Evolutionary conservation across 768 basidiomycete genomes (phyloP), one percentile per base, ranked within the genome.

Genomic region (Collybia sp.): DNA sequence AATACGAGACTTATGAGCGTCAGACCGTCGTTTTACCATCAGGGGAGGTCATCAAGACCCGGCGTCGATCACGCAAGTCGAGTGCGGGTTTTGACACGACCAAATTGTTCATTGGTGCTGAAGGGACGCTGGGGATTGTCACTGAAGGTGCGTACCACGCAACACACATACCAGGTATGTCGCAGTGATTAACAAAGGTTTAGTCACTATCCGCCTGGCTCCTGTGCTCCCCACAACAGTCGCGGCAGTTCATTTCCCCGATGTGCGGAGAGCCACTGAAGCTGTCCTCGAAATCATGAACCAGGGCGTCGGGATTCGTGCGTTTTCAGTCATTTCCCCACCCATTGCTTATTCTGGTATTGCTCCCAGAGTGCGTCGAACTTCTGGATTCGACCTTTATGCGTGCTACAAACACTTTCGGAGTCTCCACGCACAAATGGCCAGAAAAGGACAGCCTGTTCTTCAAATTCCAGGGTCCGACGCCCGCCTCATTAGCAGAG

Each of bases 31-130:
- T 96, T 0, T 78, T 95, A 2, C 89, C 93, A 2, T 82, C 80
- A 5, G 93, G 93, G 1, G 80, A 92, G 58, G 84, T 95, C 11
- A 93, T 96, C 59, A 93, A 93, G 58, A 96, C 93, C 1, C 80
- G 92, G 2, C 68, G 74, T 17, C 72, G 87, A 19, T 74, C 87
- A 2, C 70, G 91, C 30, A 95, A 96, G 59, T 91, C 86, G 0
- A 85, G 91, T 0, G 89, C 92, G 0, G 93, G 93, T 1, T 93
- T 87, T 49, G 93, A 95, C 56, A 66, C 75, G 1, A 92, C 88
- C 0, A 93, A 93, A 48, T 56, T 93, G 5, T 93, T 94, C 63
- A 85, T 93, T 41, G 92, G 92, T 17, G 89, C 89, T 0, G 76
- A 77, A 53, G 78, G 78, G 2, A 88, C 92, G 0, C 69, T 95